A percentile compares a stretch with the other conserved stretches of the same genome.
Conservation (phyloP, 2,329 filamentous ascomycete species). For the Rutstroemia sp. region DNA sequence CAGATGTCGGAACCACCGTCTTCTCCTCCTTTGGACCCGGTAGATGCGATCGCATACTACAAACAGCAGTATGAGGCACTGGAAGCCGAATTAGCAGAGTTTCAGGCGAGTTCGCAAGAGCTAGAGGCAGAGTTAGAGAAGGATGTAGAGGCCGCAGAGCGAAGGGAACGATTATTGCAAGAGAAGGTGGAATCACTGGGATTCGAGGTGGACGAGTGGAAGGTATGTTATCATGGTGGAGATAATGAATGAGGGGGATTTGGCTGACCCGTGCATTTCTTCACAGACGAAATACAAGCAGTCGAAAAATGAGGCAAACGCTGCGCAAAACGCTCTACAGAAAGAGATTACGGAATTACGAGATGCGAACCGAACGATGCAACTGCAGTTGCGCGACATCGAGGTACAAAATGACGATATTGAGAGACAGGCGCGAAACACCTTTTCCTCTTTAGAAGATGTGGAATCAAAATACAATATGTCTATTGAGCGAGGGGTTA, state of each 20-base stretch:
- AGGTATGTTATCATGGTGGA: conserved; percentile 50
- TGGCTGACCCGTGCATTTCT: conserved; percentile 17
- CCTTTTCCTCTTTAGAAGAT: conserved; percentile 91
- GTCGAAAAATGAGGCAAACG: conserved; percentile 78
- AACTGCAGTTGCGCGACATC: conserved; percentile 82
- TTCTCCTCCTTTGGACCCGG: conserved; percentile 52
- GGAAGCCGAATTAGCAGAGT: conserved; percentile 85
- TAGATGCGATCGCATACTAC: conserved; percentile 87
- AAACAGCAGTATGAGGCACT: conserved; percentile 92
- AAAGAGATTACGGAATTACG: conserved; percentile 93
- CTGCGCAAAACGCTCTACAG: conserved; percentile 77
- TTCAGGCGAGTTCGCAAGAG: conserved; percentile 88
- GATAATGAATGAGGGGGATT: neutral
- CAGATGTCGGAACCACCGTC: conserved; percentile 47
- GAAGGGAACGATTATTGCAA: conserved; percentile 76
- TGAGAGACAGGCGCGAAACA: conserved; percentile 91
- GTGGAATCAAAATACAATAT: conserved; percentile 96
- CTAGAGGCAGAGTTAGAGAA: conserved; percentile 91
- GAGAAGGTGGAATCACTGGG: conserved; percentile 78
- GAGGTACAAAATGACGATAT: conserved; percentile 98
- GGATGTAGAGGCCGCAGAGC: conserved; percentile 92
- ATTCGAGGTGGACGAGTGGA: conserved; percentile 97
- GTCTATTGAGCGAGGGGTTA: conserved; percentile 81
- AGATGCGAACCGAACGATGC: conserved; percentile 73
- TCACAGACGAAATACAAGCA: conserved; percentile 88